Evolutionary conservation across 2,329 filamentous ascomycete species (phyloP).

Genomic region (Calonectria ilicicola): DNA sequence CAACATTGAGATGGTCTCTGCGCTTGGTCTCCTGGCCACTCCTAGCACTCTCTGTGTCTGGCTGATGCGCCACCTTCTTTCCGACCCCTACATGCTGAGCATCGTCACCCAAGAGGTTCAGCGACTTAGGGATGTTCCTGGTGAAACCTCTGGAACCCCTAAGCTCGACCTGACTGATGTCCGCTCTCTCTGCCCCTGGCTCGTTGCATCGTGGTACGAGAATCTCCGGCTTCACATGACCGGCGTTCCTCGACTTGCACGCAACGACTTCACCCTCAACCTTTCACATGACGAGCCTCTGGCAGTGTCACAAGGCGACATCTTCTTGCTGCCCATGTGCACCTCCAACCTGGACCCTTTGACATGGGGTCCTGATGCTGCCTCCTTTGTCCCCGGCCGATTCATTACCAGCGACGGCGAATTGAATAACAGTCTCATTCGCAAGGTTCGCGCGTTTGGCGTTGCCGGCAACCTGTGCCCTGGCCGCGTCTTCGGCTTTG

Average conservation of each 20-base stretch:
- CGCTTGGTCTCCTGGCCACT: slow-evolving; percentile 46
- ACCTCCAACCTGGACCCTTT: slow-evolving; percentile 44
- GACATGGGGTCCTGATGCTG: slow-evolving; percentile 45
- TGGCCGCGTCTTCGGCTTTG: slow-evolving; percentile 45
- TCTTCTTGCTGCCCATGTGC: slow-evolving; percentile 48
- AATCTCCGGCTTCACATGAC: slow-evolving; percentile 48
- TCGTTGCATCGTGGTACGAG: slow-evolving; percentile 48
- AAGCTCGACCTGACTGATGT: slow-evolving; percentile 40
- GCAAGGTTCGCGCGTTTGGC: slow-evolving; percentile 46
- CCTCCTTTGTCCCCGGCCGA: slow-evolving; percentile 40
- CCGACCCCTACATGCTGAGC: slow-evolving; percentile 31
- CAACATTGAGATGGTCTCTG: slow-evolving; percentile 47
- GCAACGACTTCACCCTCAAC: slow-evolving; percentile 42
- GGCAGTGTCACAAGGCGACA: slow-evolving; percentile 42
- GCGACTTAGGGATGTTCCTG: slow-evolving; percentile 24
- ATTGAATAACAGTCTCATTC: slow-evolving; percentile 34
- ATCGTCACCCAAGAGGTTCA: slow-evolving; percentile 40
- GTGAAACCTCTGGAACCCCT: slow-evolving; percentile 11
- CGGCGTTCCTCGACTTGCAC: slow-evolving; percentile 44
- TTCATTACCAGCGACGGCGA: slow-evolving; percentile 42
- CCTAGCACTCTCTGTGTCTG: slow-evolving; percentile 47
- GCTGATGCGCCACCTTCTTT: slow-evolving; percentile 44
- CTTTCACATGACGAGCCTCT: slow-evolving; percentile 32
- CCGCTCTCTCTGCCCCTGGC: slow-evolving; percentile 43
- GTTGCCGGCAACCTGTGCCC: slow-evolving; percentile 48